Percentiles rank a stretch among this genome's conserved stretches.
Conservation (phyloP, 805 yeast species). For the Saccharomycopsis sp. region DNA sequence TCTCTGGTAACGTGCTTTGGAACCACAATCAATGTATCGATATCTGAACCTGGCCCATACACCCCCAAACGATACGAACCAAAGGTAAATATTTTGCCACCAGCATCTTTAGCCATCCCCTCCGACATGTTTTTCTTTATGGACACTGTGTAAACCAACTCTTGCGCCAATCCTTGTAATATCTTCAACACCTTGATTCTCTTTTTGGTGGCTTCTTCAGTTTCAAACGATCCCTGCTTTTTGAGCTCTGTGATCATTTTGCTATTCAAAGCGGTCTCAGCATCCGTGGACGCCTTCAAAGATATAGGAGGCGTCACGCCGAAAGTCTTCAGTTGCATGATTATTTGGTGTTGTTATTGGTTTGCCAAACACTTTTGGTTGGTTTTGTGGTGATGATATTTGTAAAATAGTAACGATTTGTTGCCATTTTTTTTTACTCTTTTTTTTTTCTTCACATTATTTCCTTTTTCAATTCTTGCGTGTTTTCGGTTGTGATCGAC, state of each 20-base stretch:
- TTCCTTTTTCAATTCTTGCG: not conserved
- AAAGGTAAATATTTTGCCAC: slow-evolving; percentile 93
- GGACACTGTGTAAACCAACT: slow-evolving; percentile 78
- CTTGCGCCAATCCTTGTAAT: slow-evolving; percentile 65
- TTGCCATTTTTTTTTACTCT: not conserved
- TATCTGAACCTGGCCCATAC: slow-evolving; percentile 97
- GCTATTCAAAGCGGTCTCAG: slow-evolving; percentile 71
- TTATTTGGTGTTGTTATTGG: not conserved
- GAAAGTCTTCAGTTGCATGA: slow-evolving; percentile 25
- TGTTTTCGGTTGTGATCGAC: not conserved
- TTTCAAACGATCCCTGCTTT: slow-evolving; percentile 79
- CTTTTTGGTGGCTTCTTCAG: slow-evolving; percentile 72
- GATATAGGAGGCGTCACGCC: slow-evolving; percentile 86
- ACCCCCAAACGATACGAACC: slow-evolving; percentile 95
- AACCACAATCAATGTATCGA: slow-evolving; percentile 91
- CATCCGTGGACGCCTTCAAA: slow-evolving; percentile 71
- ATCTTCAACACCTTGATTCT: slow-evolving; percentile 65
- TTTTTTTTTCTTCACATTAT: not conserved
- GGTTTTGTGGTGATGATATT: not conserved
- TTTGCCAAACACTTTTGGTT: no score
- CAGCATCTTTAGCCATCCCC: slow-evolving; percentile 96
- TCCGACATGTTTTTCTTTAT: slow-evolving; percentile 85
- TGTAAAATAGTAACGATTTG: not conserved
- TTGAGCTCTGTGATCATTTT: slow-evolving; percentile 69
- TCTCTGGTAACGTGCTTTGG: slow-evolving; percentile 92